Conservation (phyloP, 1,284 basidiomycete genomes). For the Sphagnurus paluster region DNA sequence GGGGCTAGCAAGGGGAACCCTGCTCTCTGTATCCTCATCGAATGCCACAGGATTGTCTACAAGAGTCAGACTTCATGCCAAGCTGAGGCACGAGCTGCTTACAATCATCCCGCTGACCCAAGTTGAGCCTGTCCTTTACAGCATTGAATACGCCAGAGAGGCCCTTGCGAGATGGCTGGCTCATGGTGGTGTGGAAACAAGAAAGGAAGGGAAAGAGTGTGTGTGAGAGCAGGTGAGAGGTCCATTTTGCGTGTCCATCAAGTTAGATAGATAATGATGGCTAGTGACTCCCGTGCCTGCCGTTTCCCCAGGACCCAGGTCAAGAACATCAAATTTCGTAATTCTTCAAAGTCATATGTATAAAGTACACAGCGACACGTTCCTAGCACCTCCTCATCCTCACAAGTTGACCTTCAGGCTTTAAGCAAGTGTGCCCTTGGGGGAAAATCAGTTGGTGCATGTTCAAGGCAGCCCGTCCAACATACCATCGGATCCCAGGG, state of each 20-base stretch:
- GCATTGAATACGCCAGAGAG: slow-evolving; percentile 46
- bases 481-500: slow-evolving; percentile 92
- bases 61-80: background rate
- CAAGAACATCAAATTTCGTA: background rate
- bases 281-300: background rate
- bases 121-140: slow-evolving; percentile 48
- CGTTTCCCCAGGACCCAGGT: background rate
- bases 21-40: slow-evolving; percentile 43
- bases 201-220: slow-evolving; percentile 12
- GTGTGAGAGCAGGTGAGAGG: background rate
- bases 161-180: slow-evolving; percentile 24
- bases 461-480: slow-evolving; percentile 3
- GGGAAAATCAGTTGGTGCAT: background rate
- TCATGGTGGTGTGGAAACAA: slow-evolving; percentile 16
- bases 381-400: background rate
- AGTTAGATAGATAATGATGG: background rate
- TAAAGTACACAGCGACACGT: background rate
- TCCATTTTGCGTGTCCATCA: too few species aligned
- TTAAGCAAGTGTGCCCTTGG: slow-evolving; percentile 14
- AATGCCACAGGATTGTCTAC: slow-evolving; percentile 42
- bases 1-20: slow-evolving; percentile 32
- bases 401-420: background rate
- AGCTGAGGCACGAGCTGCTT: slow-evolving; percentile 20
- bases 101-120: slow-evolving; percentile 53
- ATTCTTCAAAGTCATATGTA: background rate